Evolutionary conservation across 805 yeast genomes (phyloP), one percentile per base, ranked within the genome.

Genomic region (Saccharomyces kudriavzevii): DNA sequence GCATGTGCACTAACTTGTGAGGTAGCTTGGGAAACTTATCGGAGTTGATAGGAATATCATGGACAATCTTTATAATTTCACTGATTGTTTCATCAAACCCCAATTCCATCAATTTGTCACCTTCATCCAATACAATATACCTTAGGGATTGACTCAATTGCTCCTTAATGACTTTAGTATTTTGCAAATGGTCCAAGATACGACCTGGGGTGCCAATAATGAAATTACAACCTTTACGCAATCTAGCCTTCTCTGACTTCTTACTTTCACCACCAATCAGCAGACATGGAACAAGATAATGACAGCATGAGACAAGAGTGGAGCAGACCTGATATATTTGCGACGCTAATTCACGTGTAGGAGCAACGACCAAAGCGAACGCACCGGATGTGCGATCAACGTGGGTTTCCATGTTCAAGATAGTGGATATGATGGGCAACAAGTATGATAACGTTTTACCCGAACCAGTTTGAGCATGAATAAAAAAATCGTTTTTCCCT

Each of bases 201-300:
- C 99, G 80, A 56, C 99, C 99, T 1, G 99, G 99, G 0, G 99
- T 94, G 11, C 96, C 97, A 45, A 94, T 95, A n/a, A 94, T 77
- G 31, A 94, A 83, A 69, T 94, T 94, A 31, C 91, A 96, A 59
- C 99, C 99, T 69, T 92, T 92, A 66, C 99, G 80, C 31, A 94
- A 72, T 63, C 99, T 75, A 1, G 98, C 97, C 77, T 94, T 94
- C 70, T 94, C 99, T 1, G 96, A 81, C 66, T 94, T 95, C 70
- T 92, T 92, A 79, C 92, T 91, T 68, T 94, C 99, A 56, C 99
- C 99, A 65, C 99, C 99, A 71, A 90, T 90, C 26, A 94, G 96
- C 45, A 91, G 81, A 43, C 98, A 96, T 0, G 99, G 97, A 4
- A 95, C 99, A 46, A 94, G 79, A 69, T 87, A 82, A 65, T 88